Base-by-base conservation (phyloP, 1,284 basidiomycete genomes). In the Pseudozyma pruni region DNA sequence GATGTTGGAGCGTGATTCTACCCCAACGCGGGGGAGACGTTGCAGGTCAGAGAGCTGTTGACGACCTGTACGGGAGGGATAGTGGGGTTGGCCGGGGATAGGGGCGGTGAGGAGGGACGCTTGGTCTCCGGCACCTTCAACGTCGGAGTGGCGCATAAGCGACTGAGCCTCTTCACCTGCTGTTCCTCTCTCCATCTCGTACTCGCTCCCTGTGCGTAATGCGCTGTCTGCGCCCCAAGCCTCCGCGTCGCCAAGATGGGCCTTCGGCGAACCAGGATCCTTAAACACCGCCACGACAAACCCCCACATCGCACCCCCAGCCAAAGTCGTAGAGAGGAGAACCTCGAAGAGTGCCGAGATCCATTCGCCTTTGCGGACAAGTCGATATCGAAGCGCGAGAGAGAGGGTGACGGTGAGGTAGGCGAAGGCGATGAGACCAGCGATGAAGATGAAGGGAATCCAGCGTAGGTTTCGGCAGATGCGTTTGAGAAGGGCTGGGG, bases 251-350 rank as follows among this genome's bases (percentile, higher is more conserved):
- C 35, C 39, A 1, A 29, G 10, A 9, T 52, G 45, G 2, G 35
- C 32, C 8, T n/a, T 9, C 0, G 72, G 72, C 19, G 52, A 48
- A 4, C 72, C 66, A 3, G 72, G 64, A 32, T 62, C 43, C 20
- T 60, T 63, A 46, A 75, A 70, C 22, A 76, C 72, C 0, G 75
- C 72, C 1, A 76, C 63, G 32, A 72, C 7, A 29, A 76, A 70
- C 23, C 60, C 49, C 66, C 70, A 68, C 20, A 57, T 34, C 20
- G 72, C 69, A 10, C 61, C 66, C 9, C 64, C 75, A 7, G 62
- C 63, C 11, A 76, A 37, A 3, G 46, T 19, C n/a, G 64, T 67
- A 2, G 57, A 56, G 16, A 75, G 19, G 11, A 73, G 25, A 16
- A 74, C 13, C 50, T 75, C 60, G 37, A 66, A 27, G 9, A 63